Percentiles rank a stretch among this genome's conserved stretches.
Evolutionary conservation across 1,284 basidiomycete species (phyloP).

Genomic region (Leccinum huronense): DNA sequence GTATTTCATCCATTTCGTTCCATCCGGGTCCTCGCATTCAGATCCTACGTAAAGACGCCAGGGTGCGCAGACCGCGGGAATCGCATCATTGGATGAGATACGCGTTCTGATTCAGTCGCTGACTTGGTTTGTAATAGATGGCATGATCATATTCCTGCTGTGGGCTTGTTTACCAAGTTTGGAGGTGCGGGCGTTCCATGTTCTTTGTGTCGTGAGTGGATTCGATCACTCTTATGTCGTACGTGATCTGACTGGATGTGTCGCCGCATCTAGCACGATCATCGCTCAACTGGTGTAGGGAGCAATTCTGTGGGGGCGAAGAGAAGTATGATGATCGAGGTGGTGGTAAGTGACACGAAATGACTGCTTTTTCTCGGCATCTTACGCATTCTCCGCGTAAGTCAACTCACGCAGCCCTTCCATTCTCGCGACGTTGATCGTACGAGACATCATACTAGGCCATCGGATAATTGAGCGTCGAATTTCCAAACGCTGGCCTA

Average conservation of each 20-base stretch:
- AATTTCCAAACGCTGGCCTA: conserved; percentile 17
- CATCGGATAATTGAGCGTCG: conserved; percentile 22
- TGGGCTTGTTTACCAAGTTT: conserved; percentile 77
- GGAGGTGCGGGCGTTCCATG: conserved; percentile 94
- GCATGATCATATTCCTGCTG: conserved; percentile 92
- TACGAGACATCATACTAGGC: conserved; percentile 50
- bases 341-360: conserved; percentile 61
- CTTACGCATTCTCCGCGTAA: neutral
- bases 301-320: conserved; percentile 89
- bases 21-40: neutral
- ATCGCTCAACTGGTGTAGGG: conserved; percentile 87
- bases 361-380: neutral
- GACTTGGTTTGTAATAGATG: conserved; percentile 45
- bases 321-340: conserved; percentile 99
- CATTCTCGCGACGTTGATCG: conserved; percentile 81
- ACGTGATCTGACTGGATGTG: neutral
- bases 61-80: conserved; percentile 7
- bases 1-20: conserved; percentile 11
- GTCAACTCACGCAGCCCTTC: conserved; percentile 65
- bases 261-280: conserved; percentile 38
- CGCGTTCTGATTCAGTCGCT: conserved; percentile 5
- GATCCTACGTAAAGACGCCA: conserved; percentile 12
- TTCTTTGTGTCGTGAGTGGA: conserved; percentile 79
- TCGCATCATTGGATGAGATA: neutral
- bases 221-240: neutral